Evolutionary conservation across 345 rosid species (phyloP).

Genomic region (Salix purpurea): DNA sequence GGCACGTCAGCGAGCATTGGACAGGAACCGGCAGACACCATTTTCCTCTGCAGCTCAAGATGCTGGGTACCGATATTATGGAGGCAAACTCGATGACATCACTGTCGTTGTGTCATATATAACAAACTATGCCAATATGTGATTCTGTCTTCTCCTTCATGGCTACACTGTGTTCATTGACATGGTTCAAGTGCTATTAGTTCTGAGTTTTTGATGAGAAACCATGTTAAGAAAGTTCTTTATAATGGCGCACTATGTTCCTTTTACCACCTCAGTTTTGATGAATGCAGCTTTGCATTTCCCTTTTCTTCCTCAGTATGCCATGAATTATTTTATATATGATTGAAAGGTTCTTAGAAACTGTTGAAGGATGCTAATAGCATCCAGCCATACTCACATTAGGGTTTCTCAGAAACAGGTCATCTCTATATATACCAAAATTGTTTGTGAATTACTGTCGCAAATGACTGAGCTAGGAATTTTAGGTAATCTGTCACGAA

Average conservation of each 20-base stretch:
- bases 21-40: conserved; percentile 26
- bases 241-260: background rate
- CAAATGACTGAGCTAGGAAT: background rate
- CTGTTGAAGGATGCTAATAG: background rate
- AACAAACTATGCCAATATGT: conserved; percentile 1
- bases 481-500: background rate
- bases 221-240: background rate
- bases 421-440: background rate
- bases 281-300: background rate
- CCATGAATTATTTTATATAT: too few species aligned
- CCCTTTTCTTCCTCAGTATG: background rate
- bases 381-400: background rate
- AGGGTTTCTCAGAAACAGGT: background rate
- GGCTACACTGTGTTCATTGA: background rate
- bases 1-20: conserved; percentile 30
- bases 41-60: conserved; percentile 34
- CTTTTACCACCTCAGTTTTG: background rate
- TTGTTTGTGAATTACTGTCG: too few species aligned
- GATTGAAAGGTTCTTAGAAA: background rate
- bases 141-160: background rate
- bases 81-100: conserved; percentile 34
- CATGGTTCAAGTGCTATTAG: background rate
- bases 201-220: background rate
- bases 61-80: conserved; percentile 34
- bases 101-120: conserved; percentile 30